Evolutionary conservation across 805 yeast genomes (phyloP), one percentile per base, ranked within the genome.

Genomic region (Suhomyces sp.): DNA sequence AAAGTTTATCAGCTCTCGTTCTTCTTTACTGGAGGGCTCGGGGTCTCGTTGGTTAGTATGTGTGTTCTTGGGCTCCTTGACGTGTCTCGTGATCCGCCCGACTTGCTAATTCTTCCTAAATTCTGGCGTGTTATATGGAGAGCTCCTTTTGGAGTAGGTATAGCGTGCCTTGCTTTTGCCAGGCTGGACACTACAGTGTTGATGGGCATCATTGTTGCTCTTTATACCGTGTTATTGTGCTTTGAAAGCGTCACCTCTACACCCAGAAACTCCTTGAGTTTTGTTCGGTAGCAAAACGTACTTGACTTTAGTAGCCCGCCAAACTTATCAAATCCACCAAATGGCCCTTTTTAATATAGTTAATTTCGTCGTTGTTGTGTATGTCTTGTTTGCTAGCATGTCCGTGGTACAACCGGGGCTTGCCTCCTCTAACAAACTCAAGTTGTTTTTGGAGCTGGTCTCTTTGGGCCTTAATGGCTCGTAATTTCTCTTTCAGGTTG

Each of bases 1-100:
- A 62, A 59, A 43, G 56, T 69, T 50, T 66, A 69, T 46, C 83
- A 80, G 2, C 65, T 81, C 12, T 60, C 80, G 20, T 72, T 80
- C 49, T 80, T 69, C 58, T 81, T 80, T 59, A 76, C 82, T 6
- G 84, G 82, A 1, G 86, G 86, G 2, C 55, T 83, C 0, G 72
- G 78, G 48, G 69, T 81, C 3, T 67, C 82, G 0, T 57, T 84
- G 45, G 9, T 70, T 0, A 59, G 69, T 3, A 53, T 82, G 44
- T 65, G 71, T 4, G 53, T 70, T 0, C 47, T 83, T 12, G 84
- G 83, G 0, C 50, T 71, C 5, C 49, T 73, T 1, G 86, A 82
- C 60, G 68, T 67, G 46, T 70, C 79, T 17, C 55, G 60, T n/a
- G 85, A 82, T 49, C 65, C 69, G 0, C 59, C 62, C 5, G 66